phyloP scores from a whole-genome alignment of 768 basidiomycete genomes.

The Kwoniella dejecticola region DNA sequence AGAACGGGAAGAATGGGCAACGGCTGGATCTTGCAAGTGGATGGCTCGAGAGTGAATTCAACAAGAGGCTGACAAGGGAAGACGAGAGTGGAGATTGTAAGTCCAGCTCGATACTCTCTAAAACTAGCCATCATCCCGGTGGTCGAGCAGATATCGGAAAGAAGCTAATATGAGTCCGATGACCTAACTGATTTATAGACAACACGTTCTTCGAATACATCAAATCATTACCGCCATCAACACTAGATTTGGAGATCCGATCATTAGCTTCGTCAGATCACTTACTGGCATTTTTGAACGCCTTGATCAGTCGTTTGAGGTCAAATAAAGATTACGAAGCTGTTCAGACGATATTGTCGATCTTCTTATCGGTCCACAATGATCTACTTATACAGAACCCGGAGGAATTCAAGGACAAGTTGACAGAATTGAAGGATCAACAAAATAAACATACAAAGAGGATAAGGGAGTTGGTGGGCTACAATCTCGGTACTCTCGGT shows the following conservation, averaged over 20 bases:
- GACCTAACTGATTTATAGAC: conserved; percentile 59
- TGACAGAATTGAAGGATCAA: conserved; percentile 66
- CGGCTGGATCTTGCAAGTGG: conserved; percentile 18
- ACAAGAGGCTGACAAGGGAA: conserved; percentile 65
- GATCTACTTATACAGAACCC: conserved; percentile 65
- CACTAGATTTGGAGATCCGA: conserved; percentile 86
- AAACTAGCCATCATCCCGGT: too few relatives aligned
- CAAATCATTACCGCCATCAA: conserved; percentile 85
- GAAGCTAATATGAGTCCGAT: too few relatives aligned
- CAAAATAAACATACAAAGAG: conserved; percentile 78
- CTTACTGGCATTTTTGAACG: conserved; percentile 70
- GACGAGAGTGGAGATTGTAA: conserved; percentile 68
- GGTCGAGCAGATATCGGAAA: too few relatives aligned
- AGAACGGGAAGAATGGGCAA: conserved; percentile 55
- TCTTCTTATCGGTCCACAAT: conserved; percentile 81
- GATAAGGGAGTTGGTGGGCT: conserved; percentile 59
- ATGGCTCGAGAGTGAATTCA: conserved; percentile 63
- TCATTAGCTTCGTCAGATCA: conserved; percentile 69
- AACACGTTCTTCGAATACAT: conserved; percentile 79
- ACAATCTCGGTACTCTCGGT: conserved; percentile 55
- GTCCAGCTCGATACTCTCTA: conserved; percentile 53
- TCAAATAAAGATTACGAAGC: conserved; percentile 93
- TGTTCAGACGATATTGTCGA: conserved; percentile 80
- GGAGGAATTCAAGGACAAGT: conserved; percentile 63
- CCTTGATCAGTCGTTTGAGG: conserved; percentile 69